These are phyloP conservation scores for Ophiobolus disseminans DNA, from an alignment of 2,329 filamentous ascomycete genomes.

Conservation along the genomic window DNA sequence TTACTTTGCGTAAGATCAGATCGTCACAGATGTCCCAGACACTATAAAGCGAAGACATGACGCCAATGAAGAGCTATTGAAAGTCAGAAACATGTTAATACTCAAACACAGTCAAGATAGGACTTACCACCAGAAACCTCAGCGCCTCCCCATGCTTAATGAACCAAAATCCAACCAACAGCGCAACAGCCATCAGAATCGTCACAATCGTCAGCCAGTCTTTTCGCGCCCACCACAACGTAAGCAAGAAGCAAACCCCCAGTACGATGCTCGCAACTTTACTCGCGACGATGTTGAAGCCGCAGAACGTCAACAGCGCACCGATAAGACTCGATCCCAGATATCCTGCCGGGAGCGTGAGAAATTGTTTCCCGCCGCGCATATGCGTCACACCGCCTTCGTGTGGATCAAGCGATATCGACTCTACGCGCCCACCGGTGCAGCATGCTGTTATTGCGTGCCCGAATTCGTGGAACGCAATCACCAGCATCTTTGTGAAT, in stretches of 20 bases:
- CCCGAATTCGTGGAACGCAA: constrained; percentile 81
- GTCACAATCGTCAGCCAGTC: constrained; percentile 81
- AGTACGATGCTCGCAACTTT: constrained; percentile 79
- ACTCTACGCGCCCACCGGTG: constrained; percentile 76
- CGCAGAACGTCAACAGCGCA: constrained; percentile 77
- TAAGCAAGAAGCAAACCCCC: constrained; percentile 77
- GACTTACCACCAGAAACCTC: constrained; percentile 70
- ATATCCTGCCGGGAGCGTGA: constrained; percentile 80
- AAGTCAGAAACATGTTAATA: background rate
- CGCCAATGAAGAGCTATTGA: constrained; percentile 73
- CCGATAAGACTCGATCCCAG: constrained; percentile 79
- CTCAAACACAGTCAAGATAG: no score
- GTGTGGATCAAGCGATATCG: constrained; percentile 75
- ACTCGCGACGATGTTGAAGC: constrained; percentile 81
- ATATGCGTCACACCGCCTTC: constrained; percentile 83
- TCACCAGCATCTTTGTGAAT: constrained; percentile 63
- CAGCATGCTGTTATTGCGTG: constrained; percentile 76
- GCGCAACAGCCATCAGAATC: constrained; percentile 71
- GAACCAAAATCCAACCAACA: constrained; percentile 80
- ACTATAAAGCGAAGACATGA: constrained; percentile 81
- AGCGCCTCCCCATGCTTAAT: constrained; percentile 77
- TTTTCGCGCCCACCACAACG: constrained; percentile 79
- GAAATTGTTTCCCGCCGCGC: constrained; percentile 71
- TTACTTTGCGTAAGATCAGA: constrained; percentile 79
- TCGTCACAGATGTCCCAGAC: constrained; percentile 89